phyloP scores from a whole-genome alignment of 2,329 filamentous ascomycete genomes.

The Sporothrix humicola region DNA sequence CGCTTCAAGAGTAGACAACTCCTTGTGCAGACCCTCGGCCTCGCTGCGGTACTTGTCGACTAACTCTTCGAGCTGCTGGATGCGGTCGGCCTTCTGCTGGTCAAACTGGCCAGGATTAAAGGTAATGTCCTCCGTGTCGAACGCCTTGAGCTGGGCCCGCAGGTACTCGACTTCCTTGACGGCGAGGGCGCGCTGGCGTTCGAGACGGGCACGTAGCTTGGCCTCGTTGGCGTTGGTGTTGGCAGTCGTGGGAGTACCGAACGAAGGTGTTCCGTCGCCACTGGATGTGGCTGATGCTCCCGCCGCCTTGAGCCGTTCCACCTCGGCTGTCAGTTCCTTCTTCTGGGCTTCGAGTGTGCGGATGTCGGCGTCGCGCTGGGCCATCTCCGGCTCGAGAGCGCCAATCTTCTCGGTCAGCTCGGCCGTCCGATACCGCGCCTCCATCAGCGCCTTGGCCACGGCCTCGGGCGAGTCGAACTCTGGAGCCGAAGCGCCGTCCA shows the following conservation, averaged over 20 bases:
- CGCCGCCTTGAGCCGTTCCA: slow-evolving; percentile 70
- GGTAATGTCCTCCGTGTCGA: slow-evolving; percentile 86
- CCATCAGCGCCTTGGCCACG: slow-evolving; percentile 80
- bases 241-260: not conserved
- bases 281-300: slow-evolving; percentile 37
- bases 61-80: slow-evolving; percentile 82
- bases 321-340: slow-evolving; percentile 65
- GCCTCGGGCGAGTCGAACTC: slow-evolving; percentile 89
- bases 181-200: slow-evolving; percentile 83
- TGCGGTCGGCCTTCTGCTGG: slow-evolving; percentile 72
- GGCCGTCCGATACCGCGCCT: slow-evolving; percentile 79
- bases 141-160: slow-evolving; percentile 85
- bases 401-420: slow-evolving; percentile 83
- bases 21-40: slow-evolving; percentile 72
- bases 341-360: slow-evolving; percentile 74
- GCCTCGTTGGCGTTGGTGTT: slow-evolving; percentile 51
- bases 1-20: slow-evolving; percentile 70
- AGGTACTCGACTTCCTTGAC: slow-evolving; percentile 94
- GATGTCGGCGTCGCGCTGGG: slow-evolving; percentile 77
- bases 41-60: slow-evolving; percentile 87
- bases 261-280: slow-evolving; percentile 40
- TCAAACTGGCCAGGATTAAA: slow-evolving; percentile 83
- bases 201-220: slow-evolving; percentile 75
- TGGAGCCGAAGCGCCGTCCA: slow-evolving; percentile 63
- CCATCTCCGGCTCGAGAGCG: slow-evolving; percentile 75